Conservation (phyloP, 2,329 filamentous ascomycete genomes). For the Penicillium sp. region DNA sequence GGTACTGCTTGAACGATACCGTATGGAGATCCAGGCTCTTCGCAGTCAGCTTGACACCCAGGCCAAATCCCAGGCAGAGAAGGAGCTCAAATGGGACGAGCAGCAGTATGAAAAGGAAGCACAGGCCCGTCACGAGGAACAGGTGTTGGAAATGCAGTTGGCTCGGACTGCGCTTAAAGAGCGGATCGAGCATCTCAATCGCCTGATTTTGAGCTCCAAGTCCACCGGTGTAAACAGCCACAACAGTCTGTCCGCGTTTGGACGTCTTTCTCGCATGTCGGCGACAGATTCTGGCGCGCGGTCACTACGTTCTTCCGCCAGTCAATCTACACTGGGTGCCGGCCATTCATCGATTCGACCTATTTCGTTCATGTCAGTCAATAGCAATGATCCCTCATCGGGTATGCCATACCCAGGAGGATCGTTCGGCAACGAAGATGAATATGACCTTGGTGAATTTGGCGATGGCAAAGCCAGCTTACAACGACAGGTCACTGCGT, state of each 20-base stretch:
- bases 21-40: constrained; percentile 85
- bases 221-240: constrained; percentile 87
- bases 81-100: constrained; percentile 62
- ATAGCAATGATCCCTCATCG: constrained; percentile 41
- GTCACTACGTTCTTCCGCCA: constrained; percentile 67
- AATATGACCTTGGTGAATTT: constrained; percentile 77
- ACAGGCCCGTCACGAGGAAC: constrained; percentile 85
- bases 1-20: constrained; percentile 86
- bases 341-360: constrained; percentile 60
- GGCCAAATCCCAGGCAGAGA: constrained; percentile 63
- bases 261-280: constrained; percentile 63
- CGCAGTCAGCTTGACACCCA: constrained; percentile 79
- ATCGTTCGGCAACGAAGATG: constrained; percentile 44
- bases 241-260: constrained; percentile 67
- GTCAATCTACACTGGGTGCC: constrained; percentile 56
- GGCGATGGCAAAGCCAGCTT: constrained; percentile 82
- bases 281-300: constrained; percentile 43
- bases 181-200: constrained; percentile 93
- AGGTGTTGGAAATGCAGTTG: constrained; percentile 97
- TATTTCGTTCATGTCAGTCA: constrained; percentile 63
- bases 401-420: constrained; percentile 31
- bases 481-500: constrained; percentile 79
- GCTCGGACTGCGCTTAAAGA: constrained; percentile 94
- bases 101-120: constrained; percentile 79
- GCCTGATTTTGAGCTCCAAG: constrained; percentile 91